Percentiles rank a stretch among this genome's conserved stretches.
Conservation (phyloP, 495 filamentous ascomycete genomes). For the Penicillium psychrofluorescens region DNA sequence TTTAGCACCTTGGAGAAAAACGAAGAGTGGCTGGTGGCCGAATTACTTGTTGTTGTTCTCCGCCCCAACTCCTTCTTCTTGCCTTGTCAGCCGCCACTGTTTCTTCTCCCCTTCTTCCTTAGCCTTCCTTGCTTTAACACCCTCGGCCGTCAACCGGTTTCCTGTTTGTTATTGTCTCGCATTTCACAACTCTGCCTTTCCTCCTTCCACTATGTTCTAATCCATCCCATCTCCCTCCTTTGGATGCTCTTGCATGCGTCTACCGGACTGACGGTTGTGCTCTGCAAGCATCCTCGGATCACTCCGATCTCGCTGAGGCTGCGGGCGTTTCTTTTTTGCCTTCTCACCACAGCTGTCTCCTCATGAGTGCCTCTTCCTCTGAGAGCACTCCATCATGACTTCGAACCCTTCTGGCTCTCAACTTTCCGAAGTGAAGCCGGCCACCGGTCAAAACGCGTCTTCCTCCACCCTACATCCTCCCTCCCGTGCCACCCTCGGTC, state of each 20-base stretch:
- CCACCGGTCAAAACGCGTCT: slow-evolving; percentile 17
- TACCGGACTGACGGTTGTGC: slow-evolving; percentile 18
- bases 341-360: slow-evolving; percentile 2
- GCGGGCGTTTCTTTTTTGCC: slow-evolving; percentile 8
- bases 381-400: slow-evolving; percentile 9
- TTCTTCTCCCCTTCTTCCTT: slow-evolving; percentile 13
- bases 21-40: slow-evolving; percentile 15
- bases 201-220: slow-evolving; percentile 4
- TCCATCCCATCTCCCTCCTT: slow-evolving; percentile 4
- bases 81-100: slow-evolving; percentile 34
- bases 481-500: slow-evolving; percentile 7
- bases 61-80: slow-evolving; percentile 20
- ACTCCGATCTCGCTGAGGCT: too few relatives aligned
- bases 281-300: not conserved
- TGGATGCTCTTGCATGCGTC: not conserved
- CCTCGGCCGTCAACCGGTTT: not conserved
- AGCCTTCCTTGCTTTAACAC: slow-evolving; percentile 15
- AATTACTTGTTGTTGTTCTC: slow-evolving; percentile 29
- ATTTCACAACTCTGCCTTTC: not conserved
- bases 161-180: too few relatives aligned
- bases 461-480: not conserved
- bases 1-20: too few relatives aligned
- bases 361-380: slow-evolving; percentile 5
- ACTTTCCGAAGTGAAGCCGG: not conserved
- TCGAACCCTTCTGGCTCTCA: slow-evolving; percentile 7